phyloP scores from a whole-genome alignment of 352 stramenopile genomes.

The Globisporangium orthogonon region DNA sequence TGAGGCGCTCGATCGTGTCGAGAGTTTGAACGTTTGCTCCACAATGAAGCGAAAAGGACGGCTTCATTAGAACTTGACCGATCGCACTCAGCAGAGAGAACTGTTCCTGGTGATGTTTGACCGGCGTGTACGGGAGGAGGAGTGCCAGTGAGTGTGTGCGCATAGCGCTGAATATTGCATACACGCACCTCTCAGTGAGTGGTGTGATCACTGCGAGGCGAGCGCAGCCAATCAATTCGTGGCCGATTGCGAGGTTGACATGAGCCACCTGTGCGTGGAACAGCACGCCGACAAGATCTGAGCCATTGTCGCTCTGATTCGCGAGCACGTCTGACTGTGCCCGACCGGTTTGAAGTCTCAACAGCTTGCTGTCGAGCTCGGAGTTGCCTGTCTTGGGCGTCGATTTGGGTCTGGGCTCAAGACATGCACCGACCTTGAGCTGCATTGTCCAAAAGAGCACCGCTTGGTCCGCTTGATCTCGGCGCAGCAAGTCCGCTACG shows the following conservation, averaged over 20 bases:
- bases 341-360: slow-evolving; percentile 4
- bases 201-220: slow-evolving; percentile 32
- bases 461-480: slow-evolving; percentile 16
- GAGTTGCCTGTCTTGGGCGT: slow-evolving; percentile 1
- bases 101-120: slow-evolving; percentile 2
- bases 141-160: slow-evolving; percentile 24
- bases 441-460: slow-evolving; percentile 39
- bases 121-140: slow-evolving; percentile 15
- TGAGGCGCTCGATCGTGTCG: slow-evolving; percentile 1
- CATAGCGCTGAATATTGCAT: slow-evolving; percentile 36
- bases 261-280: slow-evolving; percentile 27
- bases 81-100: slow-evolving; percentile 17
- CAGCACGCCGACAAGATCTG: slow-evolving; percentile 6
- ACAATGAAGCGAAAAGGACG: slow-evolving; percentile 4
- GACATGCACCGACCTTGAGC: slow-evolving; percentile 19
- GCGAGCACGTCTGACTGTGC: neutral
- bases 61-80: slow-evolving; percentile 22
- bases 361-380: slow-evolving; percentile 3
- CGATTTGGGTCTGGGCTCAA: neutral
- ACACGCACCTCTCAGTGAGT: slow-evolving; percentile 45
- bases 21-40: slow-evolving; percentile 1
- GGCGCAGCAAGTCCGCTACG: slow-evolving; percentile 12
- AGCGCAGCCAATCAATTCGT: slow-evolving; percentile 36
- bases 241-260: slow-evolving; percentile 32
- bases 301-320: neutral